A percentile compares a stretch with the other conserved stretches of the same genome.
These are phyloP conservation scores for Thermomucor indicae-seudaticae DNA, from an alignment of 371 early-diverging fungal species.

Conservation along the genomic window DNA sequence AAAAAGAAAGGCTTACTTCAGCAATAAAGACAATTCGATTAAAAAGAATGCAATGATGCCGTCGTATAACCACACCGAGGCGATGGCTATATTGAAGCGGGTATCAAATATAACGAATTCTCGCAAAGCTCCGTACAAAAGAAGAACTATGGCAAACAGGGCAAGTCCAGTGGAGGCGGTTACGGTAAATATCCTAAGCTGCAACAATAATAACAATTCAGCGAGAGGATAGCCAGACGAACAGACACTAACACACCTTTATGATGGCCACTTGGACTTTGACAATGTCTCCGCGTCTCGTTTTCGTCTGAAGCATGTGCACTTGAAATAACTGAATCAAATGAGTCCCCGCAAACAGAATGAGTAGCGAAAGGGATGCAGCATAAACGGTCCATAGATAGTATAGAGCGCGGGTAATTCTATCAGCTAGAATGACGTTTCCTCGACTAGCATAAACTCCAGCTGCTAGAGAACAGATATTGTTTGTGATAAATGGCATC, in stretches of 20 bases:
- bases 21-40: slow-evolving; percentile 18
- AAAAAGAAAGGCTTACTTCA: slow-evolving; percentile 35
- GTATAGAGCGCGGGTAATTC: slow-evolving; percentile 22
- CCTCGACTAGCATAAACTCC: slow-evolving; percentile 24
- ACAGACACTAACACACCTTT: too few relatives aligned
- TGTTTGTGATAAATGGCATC: slow-evolving; percentile 29
- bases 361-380: slow-evolving; percentile 2
- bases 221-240: too few relatives aligned
- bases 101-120: background rate
- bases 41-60: slow-evolving; percentile 19
- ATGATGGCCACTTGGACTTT: slow-evolving; percentile 18
- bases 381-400: slow-evolving; percentile 15
- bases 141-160: slow-evolving; percentile 15
- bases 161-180: slow-evolving; percentile 6
- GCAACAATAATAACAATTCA: too few relatives aligned
- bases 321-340: slow-evolving; percentile 8
- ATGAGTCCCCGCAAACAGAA: slow-evolving; percentile 14
- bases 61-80: slow-evolving; percentile 15
- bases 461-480: slow-evolving; percentile 19
- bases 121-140: slow-evolving; percentile 15
- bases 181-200: slow-evolving; percentile 8
- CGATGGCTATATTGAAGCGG: slow-evolving; percentile 14
- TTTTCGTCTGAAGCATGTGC: slow-evolving; percentile 11
- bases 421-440: slow-evolving; percentile 12
- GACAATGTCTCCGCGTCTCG: slow-evolving; percentile 7